These are phyloP conservation scores for Allium sativum DNA, from an alignment of 106 monocot genomes.

Conservation along the genomic window DNA sequence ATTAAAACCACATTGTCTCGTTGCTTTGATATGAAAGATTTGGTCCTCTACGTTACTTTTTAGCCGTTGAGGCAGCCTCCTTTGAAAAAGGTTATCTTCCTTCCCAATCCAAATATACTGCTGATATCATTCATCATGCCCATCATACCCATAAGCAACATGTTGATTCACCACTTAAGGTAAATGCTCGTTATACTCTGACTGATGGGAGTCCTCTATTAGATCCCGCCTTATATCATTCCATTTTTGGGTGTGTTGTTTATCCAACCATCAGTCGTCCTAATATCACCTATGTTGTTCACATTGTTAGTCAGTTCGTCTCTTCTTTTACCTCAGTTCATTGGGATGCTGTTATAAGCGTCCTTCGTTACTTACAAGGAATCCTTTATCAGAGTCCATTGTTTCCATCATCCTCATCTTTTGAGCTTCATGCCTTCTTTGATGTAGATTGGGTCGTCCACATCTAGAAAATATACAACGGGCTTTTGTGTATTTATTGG, in stretches of 20 bases:
- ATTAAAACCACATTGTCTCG: background rate
- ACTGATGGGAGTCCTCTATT: no score
- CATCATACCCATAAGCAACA: background rate
- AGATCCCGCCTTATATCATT: no score
- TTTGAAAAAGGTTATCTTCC: no score
- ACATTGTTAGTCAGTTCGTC: no score
- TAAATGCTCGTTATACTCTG: background rate
- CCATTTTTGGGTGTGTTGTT: no score
- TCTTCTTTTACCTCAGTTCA: background rate
- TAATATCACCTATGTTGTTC: no score
- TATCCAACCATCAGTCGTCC: no score
- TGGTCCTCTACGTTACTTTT: background rate
- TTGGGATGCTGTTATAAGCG: no score
- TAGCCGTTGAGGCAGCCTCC: no score
- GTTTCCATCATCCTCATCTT: background rate
- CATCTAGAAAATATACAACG: background rate
- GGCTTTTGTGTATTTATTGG: background rate
- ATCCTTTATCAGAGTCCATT: no score
- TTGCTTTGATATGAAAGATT: background rate
- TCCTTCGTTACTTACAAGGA: no score
- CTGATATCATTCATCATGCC: background rate
- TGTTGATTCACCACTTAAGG: background rate
- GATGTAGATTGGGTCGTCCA: conserved; percentile 1
- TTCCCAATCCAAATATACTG: no score
- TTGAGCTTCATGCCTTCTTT: background rate